Percentiles rank a stretch among this genome's conserved stretches.
Conservation (phyloP, 768 basidiomycete species). For the Tephrocybe sp. region DNA sequence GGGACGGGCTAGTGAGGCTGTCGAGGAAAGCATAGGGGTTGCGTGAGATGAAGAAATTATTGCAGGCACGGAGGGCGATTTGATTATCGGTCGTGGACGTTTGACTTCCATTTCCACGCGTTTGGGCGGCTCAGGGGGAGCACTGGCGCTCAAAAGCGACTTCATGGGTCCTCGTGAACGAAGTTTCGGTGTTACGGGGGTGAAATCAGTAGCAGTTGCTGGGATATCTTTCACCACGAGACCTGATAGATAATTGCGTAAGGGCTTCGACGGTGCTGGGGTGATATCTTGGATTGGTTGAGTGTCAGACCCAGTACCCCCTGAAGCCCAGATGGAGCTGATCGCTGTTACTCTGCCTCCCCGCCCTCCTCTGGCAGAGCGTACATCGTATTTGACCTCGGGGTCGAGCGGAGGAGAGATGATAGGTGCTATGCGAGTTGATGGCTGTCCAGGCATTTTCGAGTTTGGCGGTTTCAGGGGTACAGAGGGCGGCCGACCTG, state of each 20-base stretch:
- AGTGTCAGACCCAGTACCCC: conserved; percentile 22
- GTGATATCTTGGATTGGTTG: not conserved
- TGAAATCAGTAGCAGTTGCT: not conserved
- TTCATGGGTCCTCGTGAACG: conserved; percentile 3
- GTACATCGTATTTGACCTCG: conserved; percentile 67
- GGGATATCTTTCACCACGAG: not conserved
- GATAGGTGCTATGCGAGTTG: conserved; percentile 25
- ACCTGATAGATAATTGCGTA: not conserved
- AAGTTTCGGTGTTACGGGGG: conserved; percentile 2
- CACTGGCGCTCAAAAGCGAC: conserved; percentile 5
- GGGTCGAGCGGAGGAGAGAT: conserved; percentile 39
- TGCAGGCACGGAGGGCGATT: conserved; percentile 68
- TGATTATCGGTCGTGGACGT: conserved; percentile 40
- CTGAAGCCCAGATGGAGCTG: conserved; percentile 70
- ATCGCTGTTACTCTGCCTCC: conserved; percentile 76
- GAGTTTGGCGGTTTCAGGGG: conserved; percentile 3
- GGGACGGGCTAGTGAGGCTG: conserved; percentile 69
- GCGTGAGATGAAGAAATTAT: conserved; percentile 71
- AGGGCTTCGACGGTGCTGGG: conserved; percentile 4
- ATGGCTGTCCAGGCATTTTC: conserved; percentile 18
- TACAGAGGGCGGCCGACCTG: conserved; percentile 12
- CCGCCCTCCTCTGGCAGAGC: conserved; percentile 73
- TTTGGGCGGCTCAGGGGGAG: conserved; percentile 5
- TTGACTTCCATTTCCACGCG: conserved; percentile 19
- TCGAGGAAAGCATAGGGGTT: conserved; percentile 68